Base-by-base conservation (phyloP, 2,329 filamentous ascomycete genomes). In the Penicillium crustosum region DNA sequence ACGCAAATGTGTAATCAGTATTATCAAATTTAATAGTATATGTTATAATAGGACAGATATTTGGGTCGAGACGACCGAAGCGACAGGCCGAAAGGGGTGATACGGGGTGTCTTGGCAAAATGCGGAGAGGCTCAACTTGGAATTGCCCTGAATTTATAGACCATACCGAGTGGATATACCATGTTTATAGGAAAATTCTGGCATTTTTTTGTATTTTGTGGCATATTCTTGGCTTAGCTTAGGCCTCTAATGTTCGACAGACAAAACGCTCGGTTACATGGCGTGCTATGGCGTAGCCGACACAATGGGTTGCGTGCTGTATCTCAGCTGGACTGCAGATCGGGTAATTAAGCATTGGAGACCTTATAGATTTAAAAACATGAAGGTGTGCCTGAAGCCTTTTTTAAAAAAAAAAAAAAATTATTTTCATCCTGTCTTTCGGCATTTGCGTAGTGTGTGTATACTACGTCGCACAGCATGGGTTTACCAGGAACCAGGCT, bases 211-310 rank as follows among this genome's bases (percentile, higher is more conserved):
- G n/a, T 31, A 42, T 42, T 23, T 31, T 47, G 29, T 49, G 15
- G 23, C n/a, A 35, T 13, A 23, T 5, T 13, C 29, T 29, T 31
- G 42, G 33, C 15, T 27, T 6, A 35, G 33, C 33, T 52, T 25
- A 19, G 36, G 25, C 29, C 39, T 27, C 50, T 45, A 6, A 17
- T 19, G 31, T 2, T 33, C 17, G 21, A 48, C 42, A 33, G 35
- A 29, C 31, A 49, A 25, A 15, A 15, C 13, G 25, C 17, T 29
- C 23, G 4, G 35, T 35, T 15, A 47, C 53, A 65, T 66, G 59
- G 62, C 64, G 64, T 66, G 64, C 62, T 59, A 65, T 66, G 62
- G 64, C 64, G 64, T 61, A 62, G 62, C 55, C 45, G 44, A 48
- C 15, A 44, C 23, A 42, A 61, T 44, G 51, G 61, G 29, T 65